Evolutionary conservation across 2,329 filamentous ascomycete species (phyloP).

Genomic region (Anthostomella pinea): DNA sequence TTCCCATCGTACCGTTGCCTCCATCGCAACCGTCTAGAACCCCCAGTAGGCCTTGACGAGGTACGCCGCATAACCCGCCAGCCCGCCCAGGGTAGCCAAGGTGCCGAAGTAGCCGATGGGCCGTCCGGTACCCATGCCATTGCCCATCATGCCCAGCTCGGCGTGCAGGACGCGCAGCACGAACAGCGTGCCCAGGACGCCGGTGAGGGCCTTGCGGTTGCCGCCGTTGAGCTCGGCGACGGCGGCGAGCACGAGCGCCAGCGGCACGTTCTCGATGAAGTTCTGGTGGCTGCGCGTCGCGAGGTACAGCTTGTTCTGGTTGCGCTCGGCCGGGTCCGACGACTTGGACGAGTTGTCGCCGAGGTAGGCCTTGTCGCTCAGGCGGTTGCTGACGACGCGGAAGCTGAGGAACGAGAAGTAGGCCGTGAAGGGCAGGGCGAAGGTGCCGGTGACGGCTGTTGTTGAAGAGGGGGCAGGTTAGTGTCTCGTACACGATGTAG

Average conservation of each 20-base stretch:
- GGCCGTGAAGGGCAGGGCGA: constrained; percentile 31
- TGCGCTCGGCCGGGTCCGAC: constrained; percentile 4
- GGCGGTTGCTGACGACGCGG: constrained; percentile 25
- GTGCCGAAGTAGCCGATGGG: constrained; percentile 31
- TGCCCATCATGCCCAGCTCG: constrained; percentile 25
- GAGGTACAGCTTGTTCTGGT: constrained; percentile 24
- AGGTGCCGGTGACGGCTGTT: constrained; percentile 30
- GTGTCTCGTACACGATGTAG: background rate
- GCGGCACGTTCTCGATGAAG: constrained; percentile 32
- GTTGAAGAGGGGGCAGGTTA: background rate
- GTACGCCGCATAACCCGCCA: constrained; percentile 30
- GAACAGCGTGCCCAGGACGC: constrained; percentile 26
- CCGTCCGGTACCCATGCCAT: constrained; percentile 23
- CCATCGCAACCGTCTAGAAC: constrained; percentile 4
- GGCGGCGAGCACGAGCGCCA: constrained; percentile 29
- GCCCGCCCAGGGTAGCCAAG: constrained; percentile 20
- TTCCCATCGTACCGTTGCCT: background rate
- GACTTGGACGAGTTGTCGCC: constrained; percentile 26
- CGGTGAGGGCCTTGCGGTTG: constrained; percentile 22
- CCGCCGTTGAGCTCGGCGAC: constrained; percentile 33
- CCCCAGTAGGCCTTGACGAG: constrained; percentile 27
- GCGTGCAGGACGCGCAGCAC: constrained; percentile 27
- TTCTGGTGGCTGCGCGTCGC: constrained; percentile 28
- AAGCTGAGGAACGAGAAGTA: constrained; percentile 30
- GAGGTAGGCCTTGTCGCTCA: constrained; percentile 25